Evolutionary conservation across 495 filamentous ascomycete species (phyloP).

Genomic region (Choiromyces venosus): DNA sequence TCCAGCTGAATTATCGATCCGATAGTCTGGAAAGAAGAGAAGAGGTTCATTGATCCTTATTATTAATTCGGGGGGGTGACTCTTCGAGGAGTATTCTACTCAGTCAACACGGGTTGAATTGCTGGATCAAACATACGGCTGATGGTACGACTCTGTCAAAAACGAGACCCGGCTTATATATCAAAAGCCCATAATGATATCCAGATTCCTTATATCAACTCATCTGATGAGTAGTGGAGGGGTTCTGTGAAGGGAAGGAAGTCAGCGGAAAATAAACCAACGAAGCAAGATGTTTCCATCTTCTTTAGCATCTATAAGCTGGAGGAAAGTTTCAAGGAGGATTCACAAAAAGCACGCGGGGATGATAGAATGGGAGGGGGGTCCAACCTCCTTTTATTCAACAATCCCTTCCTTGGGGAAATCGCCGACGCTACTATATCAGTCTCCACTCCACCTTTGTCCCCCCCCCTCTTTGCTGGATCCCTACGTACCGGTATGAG

Average conservation of each 20-base stretch:
- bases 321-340: background rate
- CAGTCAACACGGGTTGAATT: background rate
- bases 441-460: conserved; percentile 23
- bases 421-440: conserved; percentile 9
- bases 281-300: background rate
- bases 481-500: conserved; percentile 18
- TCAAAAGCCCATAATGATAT: background rate
- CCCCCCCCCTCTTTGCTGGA: conserved; percentile 2
- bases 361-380: conserved; percentile 16
- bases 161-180: background rate
- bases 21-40: background rate
- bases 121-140: background rate
- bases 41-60: background rate
- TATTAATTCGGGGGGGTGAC: background rate
- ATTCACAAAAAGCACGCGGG: background rate
- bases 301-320: background rate
- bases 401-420: conserved; percentile 23
- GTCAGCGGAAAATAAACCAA: background rate
- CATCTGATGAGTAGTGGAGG: background rate
- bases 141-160: background rate
- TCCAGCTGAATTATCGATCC: background rate
- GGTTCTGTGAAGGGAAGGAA: background rate
- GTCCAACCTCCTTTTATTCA: conserved; percentile 36
- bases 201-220: background rate
- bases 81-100: background rate